A percentile compares a stretch with the other conserved stretches of the same genome.
Evolutionary conservation across 352 stramenopile species (phyloP).

Genomic region (Pythium aristosporum): DNA sequence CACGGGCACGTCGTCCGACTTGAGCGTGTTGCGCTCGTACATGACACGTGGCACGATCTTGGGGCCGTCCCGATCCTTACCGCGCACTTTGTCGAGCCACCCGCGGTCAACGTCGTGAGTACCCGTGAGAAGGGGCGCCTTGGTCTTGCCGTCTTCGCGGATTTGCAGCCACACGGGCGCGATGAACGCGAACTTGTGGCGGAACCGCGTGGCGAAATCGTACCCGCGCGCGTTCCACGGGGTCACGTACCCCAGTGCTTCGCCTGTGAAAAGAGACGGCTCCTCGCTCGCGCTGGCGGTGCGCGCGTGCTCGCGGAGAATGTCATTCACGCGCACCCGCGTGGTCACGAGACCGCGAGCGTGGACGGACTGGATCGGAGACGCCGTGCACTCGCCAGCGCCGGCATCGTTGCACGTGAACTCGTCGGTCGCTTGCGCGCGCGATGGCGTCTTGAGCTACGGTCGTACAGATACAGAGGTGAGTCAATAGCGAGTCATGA

Average conservation of each 20-base stretch:
- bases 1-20: constrained; percentile 43
- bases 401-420: constrained; percentile 2
- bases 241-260: constrained; percentile 77
- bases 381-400: constrained; percentile 28
- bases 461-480: neutral
- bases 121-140: constrained; percentile 60
- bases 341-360: constrained; percentile 51
- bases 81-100: constrained; percentile 50
- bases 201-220: constrained; percentile 63
- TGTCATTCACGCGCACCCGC: constrained; percentile 43
- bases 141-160: constrained; percentile 41
- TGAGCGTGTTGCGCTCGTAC: constrained; percentile 72
- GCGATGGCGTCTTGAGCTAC: constrained; percentile 3
- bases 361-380: constrained; percentile 30
- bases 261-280: constrained; percentile 44
- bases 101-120: constrained; percentile 64
- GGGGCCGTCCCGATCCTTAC: constrained; percentile 21
- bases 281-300: constrained; percentile 11
- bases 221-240: constrained; percentile 83
- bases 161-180: constrained; percentile 84
- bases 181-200: constrained; percentile 77
- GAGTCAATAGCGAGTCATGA: neutral
- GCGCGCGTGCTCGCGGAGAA: constrained; percentile 44
- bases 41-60: constrained; percentile 74
- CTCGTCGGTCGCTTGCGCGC: neutral